Evolutionary conservation across 179 eudicot species (phyloP).

Genomic region (Silene noctiflora): DNA sequence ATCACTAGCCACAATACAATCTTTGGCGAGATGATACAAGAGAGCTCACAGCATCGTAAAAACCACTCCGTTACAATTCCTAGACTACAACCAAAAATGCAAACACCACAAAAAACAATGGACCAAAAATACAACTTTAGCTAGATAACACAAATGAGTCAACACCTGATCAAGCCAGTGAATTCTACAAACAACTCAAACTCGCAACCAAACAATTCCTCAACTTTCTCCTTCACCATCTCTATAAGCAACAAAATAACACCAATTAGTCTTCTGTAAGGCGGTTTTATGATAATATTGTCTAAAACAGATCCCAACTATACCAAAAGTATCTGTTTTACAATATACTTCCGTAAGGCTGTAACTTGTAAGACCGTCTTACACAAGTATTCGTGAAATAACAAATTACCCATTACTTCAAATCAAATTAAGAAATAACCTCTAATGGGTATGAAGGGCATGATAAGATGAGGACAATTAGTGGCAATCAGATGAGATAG

Average conservation of each 20-base stretch:
- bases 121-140: not conserved
- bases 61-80: not conserved
- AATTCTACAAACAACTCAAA: constrained; percentile 81
- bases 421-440: constrained; percentile 29
- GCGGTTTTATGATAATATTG: no score
- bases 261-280: not conserved
- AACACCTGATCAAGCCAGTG: constrained; percentile 89
- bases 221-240: constrained; percentile 74
- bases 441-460: constrained; percentile 78
- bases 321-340: no score
- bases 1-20: not conserved
- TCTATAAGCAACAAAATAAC: constrained; percentile 38
- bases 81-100: not conserved
- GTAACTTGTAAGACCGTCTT: no score
- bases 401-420: constrained; percentile 14
- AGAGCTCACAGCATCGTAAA: not conserved
- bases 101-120: not conserved
- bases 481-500: constrained; percentile 94
- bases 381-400: no score
- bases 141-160: not conserved
- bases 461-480: constrained; percentile 61
- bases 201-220: constrained; percentile 76
- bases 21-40: not conserved
- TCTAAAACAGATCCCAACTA: no score
- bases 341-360: no score